phyloP scores from a whole-genome alignment of 495 filamentous ascomycete genomes.

The Penicillium daleae region DNA sequence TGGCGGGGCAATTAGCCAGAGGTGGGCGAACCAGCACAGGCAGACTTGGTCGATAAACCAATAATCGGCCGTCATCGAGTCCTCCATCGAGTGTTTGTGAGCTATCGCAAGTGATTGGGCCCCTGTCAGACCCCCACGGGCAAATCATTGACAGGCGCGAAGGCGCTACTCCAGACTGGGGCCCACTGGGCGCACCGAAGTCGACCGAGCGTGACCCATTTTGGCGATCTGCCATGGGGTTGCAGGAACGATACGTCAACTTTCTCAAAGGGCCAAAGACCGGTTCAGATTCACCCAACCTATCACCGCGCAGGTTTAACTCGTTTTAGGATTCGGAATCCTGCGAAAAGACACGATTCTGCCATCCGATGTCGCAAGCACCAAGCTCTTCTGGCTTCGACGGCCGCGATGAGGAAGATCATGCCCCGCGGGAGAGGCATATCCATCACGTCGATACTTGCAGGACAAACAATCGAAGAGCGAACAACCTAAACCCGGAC shows the following conservation, averaged over 20 bases:
- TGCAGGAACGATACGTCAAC: conserved; percentile 32
- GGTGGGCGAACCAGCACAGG: conserved; percentile 3
- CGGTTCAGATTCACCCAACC: background rate
- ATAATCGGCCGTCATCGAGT: conserved; percentile 20
- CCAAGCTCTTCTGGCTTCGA: background rate
- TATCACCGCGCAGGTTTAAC: background rate
- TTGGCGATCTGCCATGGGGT: conserved; percentile 20
- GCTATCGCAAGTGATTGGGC: conserved; percentile 8
- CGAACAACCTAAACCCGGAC: conserved; percentile 5
- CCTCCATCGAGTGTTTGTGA: background rate
- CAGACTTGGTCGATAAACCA: conserved; percentile 16
- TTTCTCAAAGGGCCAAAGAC: conserved; percentile 1
- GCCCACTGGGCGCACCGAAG: conserved; percentile 17
- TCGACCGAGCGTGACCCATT: conserved; percentile 18
- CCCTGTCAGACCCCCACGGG: conserved; percentile 4
- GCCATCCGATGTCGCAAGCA: conserved; percentile 1
- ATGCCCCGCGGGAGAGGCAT: background rate
- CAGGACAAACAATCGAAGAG: conserved; percentile 14
- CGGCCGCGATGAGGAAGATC: background rate
- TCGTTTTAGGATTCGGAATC: background rate
- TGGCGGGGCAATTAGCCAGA: background rate
- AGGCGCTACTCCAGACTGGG: background rate
- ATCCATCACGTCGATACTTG: background rate
- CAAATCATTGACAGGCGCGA: conserved; percentile 12
- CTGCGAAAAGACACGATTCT: background rate